phyloP scores from a whole-genome alignment of 139 green algal species.

The Chlorella sp. region DNA sequence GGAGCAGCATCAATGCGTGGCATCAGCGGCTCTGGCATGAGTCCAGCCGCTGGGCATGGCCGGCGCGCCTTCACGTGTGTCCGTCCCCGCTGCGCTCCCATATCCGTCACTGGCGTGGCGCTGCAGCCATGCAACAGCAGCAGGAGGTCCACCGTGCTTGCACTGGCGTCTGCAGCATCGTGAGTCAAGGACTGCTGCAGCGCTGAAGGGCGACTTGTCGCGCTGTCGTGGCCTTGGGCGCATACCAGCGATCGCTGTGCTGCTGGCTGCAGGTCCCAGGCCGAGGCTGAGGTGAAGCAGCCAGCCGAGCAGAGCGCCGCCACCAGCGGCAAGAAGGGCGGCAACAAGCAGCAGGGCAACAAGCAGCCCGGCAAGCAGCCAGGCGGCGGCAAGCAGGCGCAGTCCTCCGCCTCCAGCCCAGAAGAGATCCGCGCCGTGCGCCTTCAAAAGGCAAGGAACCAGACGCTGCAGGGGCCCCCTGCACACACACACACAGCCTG shows the following conservation, averaged over 20 bases:
- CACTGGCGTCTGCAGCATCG: neutral
- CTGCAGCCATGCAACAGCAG: neutral
- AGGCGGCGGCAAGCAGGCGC: conserved; percentile 68
- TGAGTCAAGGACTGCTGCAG: neutral
- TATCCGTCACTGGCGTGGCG: neutral
- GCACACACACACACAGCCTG: neutral
- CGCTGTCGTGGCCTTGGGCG: neutral
- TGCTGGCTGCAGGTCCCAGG: neutral
- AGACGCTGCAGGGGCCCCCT: neutral
- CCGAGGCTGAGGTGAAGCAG: neutral
- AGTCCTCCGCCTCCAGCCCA: conserved; percentile 61
- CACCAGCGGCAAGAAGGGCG: neutral
- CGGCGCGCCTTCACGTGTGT: too few species aligned
- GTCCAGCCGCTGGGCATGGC: neutral
- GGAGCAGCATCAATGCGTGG: too few species aligned
- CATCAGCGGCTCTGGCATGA: neutral
- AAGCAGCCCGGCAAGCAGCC: conserved; percentile 50
- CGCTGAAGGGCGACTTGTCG: neutral
- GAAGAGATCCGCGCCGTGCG: conserved; percentile 69
- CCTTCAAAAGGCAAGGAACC: conserved; percentile 54
- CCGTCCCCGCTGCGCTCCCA: neutral
- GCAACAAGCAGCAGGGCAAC: conserved; percentile 56
- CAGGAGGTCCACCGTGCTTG: too few species aligned
- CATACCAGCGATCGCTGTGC: neutral
- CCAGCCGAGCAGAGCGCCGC: neutral